A percentile compares a stretch with the other conserved stretches of the same genome.
These are phyloP conservation scores for Saccharomycopsis amapae DNA, from an alignment of 805 yeast species.

Conservation along the genomic window DNA sequence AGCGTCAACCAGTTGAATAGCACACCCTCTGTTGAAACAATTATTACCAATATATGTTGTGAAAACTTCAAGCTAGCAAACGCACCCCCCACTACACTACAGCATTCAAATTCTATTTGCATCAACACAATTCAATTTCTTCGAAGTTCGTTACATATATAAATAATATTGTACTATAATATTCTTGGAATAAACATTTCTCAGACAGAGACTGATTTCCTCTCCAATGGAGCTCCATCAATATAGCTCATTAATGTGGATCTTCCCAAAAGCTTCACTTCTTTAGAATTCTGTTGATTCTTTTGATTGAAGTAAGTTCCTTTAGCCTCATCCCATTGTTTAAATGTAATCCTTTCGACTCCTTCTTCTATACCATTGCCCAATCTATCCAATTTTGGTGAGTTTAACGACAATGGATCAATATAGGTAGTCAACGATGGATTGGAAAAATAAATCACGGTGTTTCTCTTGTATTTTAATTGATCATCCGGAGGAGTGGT, in stretches of 20 bases:
- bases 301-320: conserved; percentile 37
- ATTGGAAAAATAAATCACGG: conserved; percentile 37
- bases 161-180: too few relatives aligned
- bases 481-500: conserved; percentile 38
- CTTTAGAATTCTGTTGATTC: conserved; percentile 1
- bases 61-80: too few relatives aligned
- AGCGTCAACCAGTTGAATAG: too few relatives aligned
- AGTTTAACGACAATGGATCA: conserved; percentile 36
- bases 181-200: too few relatives aligned
- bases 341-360: conserved; percentile 35
- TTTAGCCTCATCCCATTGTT: conserved; percentile 40
- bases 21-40: too few relatives aligned
- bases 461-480: conserved; percentile 34
- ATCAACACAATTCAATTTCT: too few relatives aligned
- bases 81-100: too few relatives aligned
- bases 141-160: too few relatives aligned
- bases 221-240: too few relatives aligned
- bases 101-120: too few relatives aligned
- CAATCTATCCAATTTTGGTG: conserved; percentile 32
- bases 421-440: conserved; percentile 32
- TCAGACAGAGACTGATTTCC: too few relatives aligned
- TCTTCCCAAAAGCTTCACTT: conserved; percentile 20
- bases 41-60: too few relatives aligned
- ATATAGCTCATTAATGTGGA: conserved; percentile 9
- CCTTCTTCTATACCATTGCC: conserved; percentile 28